Evolutionary conservation across 768 basidiomycete species (phyloP), one percentile per base, ranked within the genome.

Genomic region (Neoboletus subvelutipes): DNA sequence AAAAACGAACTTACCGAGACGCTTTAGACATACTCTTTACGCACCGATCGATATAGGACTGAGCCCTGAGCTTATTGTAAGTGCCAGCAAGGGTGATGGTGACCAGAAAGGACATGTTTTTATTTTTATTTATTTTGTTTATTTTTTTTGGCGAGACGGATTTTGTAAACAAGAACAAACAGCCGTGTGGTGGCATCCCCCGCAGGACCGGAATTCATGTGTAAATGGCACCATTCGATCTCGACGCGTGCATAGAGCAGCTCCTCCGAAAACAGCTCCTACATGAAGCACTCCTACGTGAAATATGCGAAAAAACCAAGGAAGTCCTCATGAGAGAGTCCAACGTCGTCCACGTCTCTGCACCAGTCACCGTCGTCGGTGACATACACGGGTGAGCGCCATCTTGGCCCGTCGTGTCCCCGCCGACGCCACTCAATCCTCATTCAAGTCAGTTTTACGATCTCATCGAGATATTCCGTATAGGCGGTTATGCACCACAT

Each of bases 271-370:
- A 97, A 77, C 94, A 97, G 62, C 85, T 99, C 15, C 79, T 99
- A 5, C 95, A 95, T 65, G 96, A 98, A 76, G 90, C 93, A 2
- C 80, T 98, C 28, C 74, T 99, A 43, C 88, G 94, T 50, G 96
- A 99, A 80, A 98, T 99, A 83, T 98, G 97, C 80, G 96, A 97
- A 69, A 98, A 98, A 77, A 97, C 96, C 17, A 99, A 98, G 71
- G 97, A 99, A 71, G 93, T 99, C 0, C 86, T 99, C 55, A 98
- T 98, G 97, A 80, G 94, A 59, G 97, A 99, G 77, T 94, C 91
- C 57, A 99, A 99, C 68, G 97, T 99, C 56, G 94, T 98, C 8
- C 97, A 98, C 68, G 90, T 99, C 63, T 89, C 86, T 60, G 90
- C 96, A 5, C 97, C 97, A 20, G 94, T 98, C 36, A 99, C 97